Conservation (phyloP, 1,284 basidiomycete species). For the Schizophyllum commune region DNA sequence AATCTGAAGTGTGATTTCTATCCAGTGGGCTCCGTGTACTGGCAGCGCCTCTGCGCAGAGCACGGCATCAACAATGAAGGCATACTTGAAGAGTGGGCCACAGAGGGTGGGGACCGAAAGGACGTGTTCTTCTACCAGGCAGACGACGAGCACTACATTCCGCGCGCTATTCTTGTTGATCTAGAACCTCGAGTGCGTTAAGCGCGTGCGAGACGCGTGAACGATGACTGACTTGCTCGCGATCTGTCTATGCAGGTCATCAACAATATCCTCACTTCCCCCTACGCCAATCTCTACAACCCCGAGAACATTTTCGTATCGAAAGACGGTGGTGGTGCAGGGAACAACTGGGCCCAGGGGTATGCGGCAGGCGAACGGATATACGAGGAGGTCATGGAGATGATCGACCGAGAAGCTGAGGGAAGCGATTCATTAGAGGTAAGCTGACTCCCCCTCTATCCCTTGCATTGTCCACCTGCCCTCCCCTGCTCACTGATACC, state of each 20-base stretch:
- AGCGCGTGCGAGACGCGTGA: not conserved
- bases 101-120: conserved; percentile 91
- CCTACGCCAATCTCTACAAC: conserved; percentile 92
- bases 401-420: conserved; percentile 98
- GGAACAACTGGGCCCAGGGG: conserved; percentile 98
- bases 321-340: conserved; percentile 95
- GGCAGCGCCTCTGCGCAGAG: conserved; percentile 93
- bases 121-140: conserved; percentile 99
- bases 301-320: conserved; percentile 97
- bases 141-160: conserved; percentile 99
- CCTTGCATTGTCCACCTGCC: not conserved
- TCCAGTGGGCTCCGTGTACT: conserved; percentile 85
- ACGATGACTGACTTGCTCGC: not conserved
- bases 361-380: conserved; percentile 85
- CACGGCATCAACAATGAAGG: conserved; percentile 94
- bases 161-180: conserved; percentile 93
- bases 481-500: too few species aligned
- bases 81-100: conserved; percentile 91
- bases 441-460: conserved; percentile 14
- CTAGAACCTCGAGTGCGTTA: conserved; percentile 87
- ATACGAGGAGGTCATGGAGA: conserved; percentile 98
- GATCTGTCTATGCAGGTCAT: conserved; percentile 64
- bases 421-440: conserved; percentile 98
- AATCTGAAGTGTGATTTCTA: conserved; percentile 14
- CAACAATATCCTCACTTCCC: conserved; percentile 89